A percentile compares a stretch with the other conserved stretches of the same genome.
phyloP scores from a whole-genome alignment of 2,329 filamentous ascomycete genomes.

The Colletotrichum chlorophyti region DNA sequence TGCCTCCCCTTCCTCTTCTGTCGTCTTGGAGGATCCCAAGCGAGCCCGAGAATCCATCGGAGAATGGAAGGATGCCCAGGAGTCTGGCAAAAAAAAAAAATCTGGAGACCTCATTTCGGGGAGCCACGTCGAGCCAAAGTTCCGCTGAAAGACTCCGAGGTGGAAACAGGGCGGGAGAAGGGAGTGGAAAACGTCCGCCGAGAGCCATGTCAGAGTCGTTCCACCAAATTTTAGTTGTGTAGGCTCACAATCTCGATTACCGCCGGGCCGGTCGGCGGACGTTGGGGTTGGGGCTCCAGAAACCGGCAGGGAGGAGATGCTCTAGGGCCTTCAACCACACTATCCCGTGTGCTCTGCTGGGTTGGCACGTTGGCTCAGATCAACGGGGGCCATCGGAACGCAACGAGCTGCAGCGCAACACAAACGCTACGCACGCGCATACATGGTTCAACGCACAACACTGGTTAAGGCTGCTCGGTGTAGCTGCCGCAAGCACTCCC shows the following conservation, averaged over 20 bases:
- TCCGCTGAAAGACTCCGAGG: slow-evolving; percentile 19
- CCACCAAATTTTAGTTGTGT: slow-evolving; percentile 13
- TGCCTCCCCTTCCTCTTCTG: too few species aligned
- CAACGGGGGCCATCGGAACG: slow-evolving; percentile 1
- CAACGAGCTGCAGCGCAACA: too few species aligned
- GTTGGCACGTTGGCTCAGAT: slow-evolving; percentile 16
- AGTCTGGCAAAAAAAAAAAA: too few species aligned
- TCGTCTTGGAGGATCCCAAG: too few species aligned
- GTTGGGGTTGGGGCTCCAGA: not conserved
- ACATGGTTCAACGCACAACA: slow-evolving; percentile 5
- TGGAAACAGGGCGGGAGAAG: slow-evolving; percentile 16
- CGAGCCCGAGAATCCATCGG: slow-evolving; percentile 2
- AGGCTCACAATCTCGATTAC: slow-evolving; percentile 24
- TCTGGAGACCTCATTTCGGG: slow-evolving; percentile 23
- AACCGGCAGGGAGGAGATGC: not conserved
- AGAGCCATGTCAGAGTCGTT: not conserved
- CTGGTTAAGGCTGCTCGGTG: slow-evolving; percentile 5
- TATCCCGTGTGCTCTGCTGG: not conserved
- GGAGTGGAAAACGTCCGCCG: slow-evolving; percentile 14
- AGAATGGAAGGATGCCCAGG: slow-evolving; percentile 1
- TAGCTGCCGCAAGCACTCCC: slow-evolving; percentile 20
- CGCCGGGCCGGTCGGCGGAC: not conserved
- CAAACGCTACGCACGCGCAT: not conserved
- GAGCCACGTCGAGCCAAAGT: slow-evolving; percentile 13
- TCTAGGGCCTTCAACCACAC: not conserved